Conservation (phyloP, 2,329 filamentous ascomycete genomes). For the Colletotrichum sp. region DNA sequence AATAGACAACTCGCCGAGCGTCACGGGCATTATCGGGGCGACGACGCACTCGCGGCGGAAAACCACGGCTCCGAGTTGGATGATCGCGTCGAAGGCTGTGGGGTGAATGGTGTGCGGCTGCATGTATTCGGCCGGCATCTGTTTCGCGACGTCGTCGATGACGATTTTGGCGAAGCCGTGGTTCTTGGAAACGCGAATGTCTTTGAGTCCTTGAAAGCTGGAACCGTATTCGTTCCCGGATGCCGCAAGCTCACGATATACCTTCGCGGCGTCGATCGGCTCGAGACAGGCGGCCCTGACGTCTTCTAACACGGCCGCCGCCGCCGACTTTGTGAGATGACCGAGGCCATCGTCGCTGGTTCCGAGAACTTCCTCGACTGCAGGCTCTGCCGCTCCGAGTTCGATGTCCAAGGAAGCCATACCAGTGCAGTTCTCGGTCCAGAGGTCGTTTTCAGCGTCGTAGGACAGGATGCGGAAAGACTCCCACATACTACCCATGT, state of each 20-base stretch:
- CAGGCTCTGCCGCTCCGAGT: neutral
- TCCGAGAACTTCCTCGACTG: neutral
- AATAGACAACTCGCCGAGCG: neutral
- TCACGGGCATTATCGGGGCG: neutral
- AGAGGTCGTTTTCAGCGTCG: constrained; percentile 18
- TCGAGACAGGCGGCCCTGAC: too few relatives aligned
- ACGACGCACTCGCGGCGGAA: neutral
- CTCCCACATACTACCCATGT: constrained; percentile 25
- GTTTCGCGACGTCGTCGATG: neutral
- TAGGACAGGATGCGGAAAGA: constrained; percentile 34
- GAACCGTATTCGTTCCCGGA: neutral
- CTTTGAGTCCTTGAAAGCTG: neutral
- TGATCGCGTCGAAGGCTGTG: neutral
- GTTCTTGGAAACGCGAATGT: neutral
- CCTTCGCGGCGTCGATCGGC: too few relatives aligned
- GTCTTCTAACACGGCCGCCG: too few relatives aligned
- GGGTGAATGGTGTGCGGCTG: neutral
- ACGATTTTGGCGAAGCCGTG: neutral
- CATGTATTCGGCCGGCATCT: neutral
- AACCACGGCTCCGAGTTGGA: neutral
- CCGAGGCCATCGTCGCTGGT: neutral
- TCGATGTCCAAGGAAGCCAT: neutral
- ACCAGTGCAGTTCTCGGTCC: constrained; percentile 25
- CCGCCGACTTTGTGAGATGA: too few relatives aligned
- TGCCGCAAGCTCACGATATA: too few relatives aligned